Conservation (phyloP, 768 basidiomycete genomes). For the Suillus plorans region DNA sequence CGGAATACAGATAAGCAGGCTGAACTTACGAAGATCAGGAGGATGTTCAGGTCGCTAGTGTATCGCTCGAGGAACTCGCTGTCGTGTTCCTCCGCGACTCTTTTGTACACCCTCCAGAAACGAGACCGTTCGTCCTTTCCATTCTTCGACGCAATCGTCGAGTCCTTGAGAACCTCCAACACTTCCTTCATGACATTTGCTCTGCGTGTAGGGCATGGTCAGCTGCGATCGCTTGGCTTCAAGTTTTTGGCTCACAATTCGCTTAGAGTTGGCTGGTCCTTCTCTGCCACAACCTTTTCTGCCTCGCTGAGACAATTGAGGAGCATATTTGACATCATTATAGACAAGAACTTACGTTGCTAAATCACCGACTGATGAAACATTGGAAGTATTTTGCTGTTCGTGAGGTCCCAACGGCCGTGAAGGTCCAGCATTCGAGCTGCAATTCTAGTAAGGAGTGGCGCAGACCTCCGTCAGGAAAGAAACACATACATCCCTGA, state of each 20-base stretch:
- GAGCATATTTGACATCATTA: neutral
- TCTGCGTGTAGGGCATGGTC: neutral
- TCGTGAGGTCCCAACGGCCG: neutral
- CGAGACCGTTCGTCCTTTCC: neutral
- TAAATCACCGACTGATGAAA: neutral
- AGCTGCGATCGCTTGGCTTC: neutral
- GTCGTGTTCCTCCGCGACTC: constrained; percentile 16
- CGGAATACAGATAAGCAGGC: neutral
- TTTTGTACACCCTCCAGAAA: constrained; percentile 15
- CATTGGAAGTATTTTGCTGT: neutral
- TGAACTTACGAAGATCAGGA: constrained; percentile 21
- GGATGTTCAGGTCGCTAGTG: constrained; percentile 16
- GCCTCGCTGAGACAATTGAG: neutral
- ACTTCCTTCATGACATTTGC: neutral
- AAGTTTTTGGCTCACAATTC: neutral
- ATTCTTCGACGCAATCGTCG: neutral
- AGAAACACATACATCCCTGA: neutral
- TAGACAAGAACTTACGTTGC: neutral
- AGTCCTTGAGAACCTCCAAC: neutral
- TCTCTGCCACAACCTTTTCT: neutral
- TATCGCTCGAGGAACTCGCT: constrained; percentile 16
- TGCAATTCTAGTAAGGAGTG: neutral
- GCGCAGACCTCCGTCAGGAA: neutral
- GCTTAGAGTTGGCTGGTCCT: neutral
- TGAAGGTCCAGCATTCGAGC: neutral